Evolutionary conservation across 306 rosid genomes (phyloP).

Genomic region (apple (Malus domestica)): DNA sequence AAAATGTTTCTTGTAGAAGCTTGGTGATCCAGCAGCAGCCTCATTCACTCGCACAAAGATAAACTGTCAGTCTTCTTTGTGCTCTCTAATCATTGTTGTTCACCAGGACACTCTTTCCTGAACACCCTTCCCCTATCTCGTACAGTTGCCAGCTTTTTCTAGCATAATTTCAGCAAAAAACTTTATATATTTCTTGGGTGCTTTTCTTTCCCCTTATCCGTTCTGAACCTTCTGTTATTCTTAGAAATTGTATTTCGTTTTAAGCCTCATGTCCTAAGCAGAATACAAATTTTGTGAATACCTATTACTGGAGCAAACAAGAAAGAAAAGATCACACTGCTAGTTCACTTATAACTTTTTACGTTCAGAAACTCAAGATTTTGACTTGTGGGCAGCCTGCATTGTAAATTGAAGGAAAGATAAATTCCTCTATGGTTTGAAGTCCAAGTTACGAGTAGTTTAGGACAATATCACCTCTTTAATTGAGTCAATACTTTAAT

Average conservation of each 20-base stretch:
- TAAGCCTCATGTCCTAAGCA: neutral
- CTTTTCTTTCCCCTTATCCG: neutral
- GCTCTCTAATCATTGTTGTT: neutral
- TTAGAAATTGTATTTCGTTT: neutral
- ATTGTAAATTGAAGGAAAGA: neutral
- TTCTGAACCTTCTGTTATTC: neutral
- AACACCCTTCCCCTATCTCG: neutral
- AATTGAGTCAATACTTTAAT: neutral
- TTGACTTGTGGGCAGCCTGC: neutral
- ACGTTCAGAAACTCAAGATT: neutral
- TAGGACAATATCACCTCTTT: neutral
- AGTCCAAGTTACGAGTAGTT: neutral
- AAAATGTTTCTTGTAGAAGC: neutral
- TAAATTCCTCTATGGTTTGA: neutral
- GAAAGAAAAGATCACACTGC: neutral
- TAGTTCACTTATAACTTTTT: neutral
- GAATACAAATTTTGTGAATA: neutral
- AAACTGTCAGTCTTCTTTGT: neutral
- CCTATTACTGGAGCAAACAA: neutral
- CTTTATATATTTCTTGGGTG: neutral
- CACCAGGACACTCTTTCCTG: neutral
- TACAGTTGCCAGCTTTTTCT: neutral
- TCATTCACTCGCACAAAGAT: neutral
- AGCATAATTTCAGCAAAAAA: neutral
- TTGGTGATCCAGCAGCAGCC: neutral